Base-by-base conservation (phyloP, 2,329 filamentous ascomycete genomes). In the Pezicula neosporulosa region DNA sequence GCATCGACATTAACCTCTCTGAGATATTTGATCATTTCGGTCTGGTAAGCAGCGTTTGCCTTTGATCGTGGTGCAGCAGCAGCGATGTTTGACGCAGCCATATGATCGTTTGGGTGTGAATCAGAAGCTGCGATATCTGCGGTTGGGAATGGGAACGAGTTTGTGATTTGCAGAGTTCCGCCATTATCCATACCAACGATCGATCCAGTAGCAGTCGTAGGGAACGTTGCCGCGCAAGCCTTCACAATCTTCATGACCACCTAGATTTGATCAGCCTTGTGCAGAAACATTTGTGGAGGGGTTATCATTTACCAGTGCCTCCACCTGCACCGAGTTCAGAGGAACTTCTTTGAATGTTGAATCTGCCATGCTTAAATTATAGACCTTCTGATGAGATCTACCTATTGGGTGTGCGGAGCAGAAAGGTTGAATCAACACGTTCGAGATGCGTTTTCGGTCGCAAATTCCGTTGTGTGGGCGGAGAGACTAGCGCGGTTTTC, bases 201-300 rank as follows among this genome's bases (percentile, higher is more conserved):
- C 56, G 88, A 90, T 56, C 93, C 93, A 50, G 92, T 97, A 51
- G 91, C 90, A 51, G 86, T 86, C 48, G 90, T 93, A 45, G 93
- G 93, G 76, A 96, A 97, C 49, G 82, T 81, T 65, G 89, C 83
- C 52, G 90, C 87, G 76, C 89, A 90, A 78, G 97, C 92, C 76
- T 95, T 97, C 73, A 95, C 92, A 70, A 97, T 92, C 80, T 97
- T 96, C 88, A 97, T 93, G 63, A 96, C 89, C 66, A 95, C 89
- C 89, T 94, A 52, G 63, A 47, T 62, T 48, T 35, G 45, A 55
- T 66, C 53, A 68, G 56, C 51, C 21, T 46, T 51, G 46, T 16
- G 7, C 9, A 39, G 37, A 16, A 53, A 45, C 21, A 41, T 27
- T 60, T 60, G 60, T 61, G 54, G 69, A 68, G 67, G 64, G 65